Percentiles rank a stretch among this genome's conserved stretches.
Conservation (phyloP, 1,284 basidiomycete genomes). For the Malassezia yamatoensis region DNA sequence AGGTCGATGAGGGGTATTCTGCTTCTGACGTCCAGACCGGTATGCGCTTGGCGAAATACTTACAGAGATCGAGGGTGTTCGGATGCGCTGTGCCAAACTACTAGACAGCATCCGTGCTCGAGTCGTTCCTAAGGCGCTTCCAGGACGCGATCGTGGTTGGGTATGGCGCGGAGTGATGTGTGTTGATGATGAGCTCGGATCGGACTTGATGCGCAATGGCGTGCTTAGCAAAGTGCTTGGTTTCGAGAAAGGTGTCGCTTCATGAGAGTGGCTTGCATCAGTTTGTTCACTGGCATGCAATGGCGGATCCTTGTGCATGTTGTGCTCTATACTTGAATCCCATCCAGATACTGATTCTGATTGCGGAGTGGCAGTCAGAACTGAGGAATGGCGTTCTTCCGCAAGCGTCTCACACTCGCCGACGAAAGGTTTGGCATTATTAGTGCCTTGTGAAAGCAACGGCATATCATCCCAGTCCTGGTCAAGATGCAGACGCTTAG, state of each 20-base stretch:
- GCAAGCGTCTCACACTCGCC: too few relatives aligned
- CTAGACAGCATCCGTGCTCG: neutral
- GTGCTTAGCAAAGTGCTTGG: neutral
- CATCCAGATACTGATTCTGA: too few relatives aligned
- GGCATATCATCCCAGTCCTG: neutral
- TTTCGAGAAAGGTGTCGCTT: too few relatives aligned
- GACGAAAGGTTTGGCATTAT: too few relatives aligned
- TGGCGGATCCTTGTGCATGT: too few relatives aligned
- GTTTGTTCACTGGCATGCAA: too few relatives aligned
- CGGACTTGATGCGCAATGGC: neutral
- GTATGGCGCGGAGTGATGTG: neutral
- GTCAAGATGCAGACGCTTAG: slow-evolving; percentile 14
- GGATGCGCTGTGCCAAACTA: neutral
- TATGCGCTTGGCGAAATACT: slow-evolving; percentile 22
- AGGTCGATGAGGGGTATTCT: neutral
- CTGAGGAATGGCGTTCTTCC: too few relatives aligned
- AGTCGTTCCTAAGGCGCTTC: neutral
- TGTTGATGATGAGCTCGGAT: neutral
- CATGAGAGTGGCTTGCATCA: too few relatives aligned
- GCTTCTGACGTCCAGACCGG: slow-evolving; percentile 15
- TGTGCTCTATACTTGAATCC: too few relatives aligned
- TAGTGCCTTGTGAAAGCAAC: too few relatives aligned
- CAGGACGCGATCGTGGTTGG: neutral
- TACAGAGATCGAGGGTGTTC: slow-evolving; percentile 17
- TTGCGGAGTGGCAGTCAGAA: too few relatives aligned